Percentiles rank a stretch among this genome's conserved stretches.
These are phyloP conservation scores for Candida glucosophila DNA, from an alignment of 1,139 yeast genomes.

Conservation along the genomic window DNA sequence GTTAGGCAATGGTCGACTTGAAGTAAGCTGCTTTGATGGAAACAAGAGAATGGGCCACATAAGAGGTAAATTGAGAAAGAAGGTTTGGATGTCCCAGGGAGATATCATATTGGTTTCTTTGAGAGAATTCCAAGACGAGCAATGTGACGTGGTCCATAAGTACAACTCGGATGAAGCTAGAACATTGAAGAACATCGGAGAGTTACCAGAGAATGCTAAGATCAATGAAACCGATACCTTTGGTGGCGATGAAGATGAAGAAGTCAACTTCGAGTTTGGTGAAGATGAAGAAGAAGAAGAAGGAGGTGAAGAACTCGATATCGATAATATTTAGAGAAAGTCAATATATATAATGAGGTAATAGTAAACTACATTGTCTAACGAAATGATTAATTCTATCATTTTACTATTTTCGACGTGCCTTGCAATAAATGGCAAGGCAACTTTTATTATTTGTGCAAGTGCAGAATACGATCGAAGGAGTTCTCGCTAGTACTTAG, in stretches of 20 bases:
- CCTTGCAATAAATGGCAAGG: too few species aligned
- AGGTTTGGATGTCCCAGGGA: conserved; percentile 99
- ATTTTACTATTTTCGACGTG: too few species aligned
- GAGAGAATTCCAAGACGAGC: conserved; percentile 98
- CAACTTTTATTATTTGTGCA: too few species aligned
- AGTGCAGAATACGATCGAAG: too few species aligned
- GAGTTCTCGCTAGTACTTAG: conserved; percentile 37
- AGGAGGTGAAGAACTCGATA: conserved; percentile 55
- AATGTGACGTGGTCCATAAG: conserved; percentile 96
- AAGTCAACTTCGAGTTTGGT: conserved; percentile 97
- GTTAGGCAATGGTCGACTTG: conserved; percentile 97
- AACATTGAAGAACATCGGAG: conserved; percentile 91
- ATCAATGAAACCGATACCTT: conserved; percentile 97
- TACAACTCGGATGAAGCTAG: conserved; percentile 98
- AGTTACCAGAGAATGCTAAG: conserved; percentile 92
- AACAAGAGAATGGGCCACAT: conserved; percentile 92
- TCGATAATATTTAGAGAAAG: conserved; percentile 61
- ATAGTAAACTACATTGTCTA: too few species aligned
- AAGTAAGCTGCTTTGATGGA: conserved; percentile 92
- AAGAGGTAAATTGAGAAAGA: conserved; percentile 98
- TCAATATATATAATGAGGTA: too few species aligned
- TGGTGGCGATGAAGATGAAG: conserved; percentile 95
- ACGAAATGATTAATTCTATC: too few species aligned
- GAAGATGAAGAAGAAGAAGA: conserved; percentile 80
- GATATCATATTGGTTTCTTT: conserved; percentile 91